A percentile compares a stretch with the other conserved stretches of the same genome.
phyloP scores from a whole-genome alignment of 495 filamentous ascomycete genomes.

The Terfezia claveryi region DNA sequence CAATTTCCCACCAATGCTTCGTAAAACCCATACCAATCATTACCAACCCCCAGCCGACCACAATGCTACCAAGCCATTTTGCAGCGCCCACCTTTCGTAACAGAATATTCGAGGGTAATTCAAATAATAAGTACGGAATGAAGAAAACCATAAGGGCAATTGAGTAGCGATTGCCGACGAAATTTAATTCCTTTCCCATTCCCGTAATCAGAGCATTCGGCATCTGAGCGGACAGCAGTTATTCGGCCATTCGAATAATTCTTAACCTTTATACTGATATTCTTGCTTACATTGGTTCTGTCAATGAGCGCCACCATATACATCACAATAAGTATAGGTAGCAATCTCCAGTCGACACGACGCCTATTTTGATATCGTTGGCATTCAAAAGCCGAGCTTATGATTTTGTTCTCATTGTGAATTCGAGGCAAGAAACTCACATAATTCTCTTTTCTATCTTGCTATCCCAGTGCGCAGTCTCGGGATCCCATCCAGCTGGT shows the following conservation, averaged over 20 bases:
- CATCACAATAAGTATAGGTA: constrained; percentile 13
- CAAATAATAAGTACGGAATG: constrained; percentile 30
- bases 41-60: constrained; percentile 36
- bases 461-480: not conserved
- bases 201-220: constrained; percentile 37
- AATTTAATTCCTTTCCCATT: constrained; percentile 25
- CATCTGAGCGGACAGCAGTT: constrained; percentile 19
- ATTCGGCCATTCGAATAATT: not conserved
- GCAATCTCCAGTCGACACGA: constrained; percentile 12
- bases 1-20: constrained; percentile 34
- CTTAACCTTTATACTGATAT: not conserved
- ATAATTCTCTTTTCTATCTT: not conserved
- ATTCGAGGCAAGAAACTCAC: not conserved
- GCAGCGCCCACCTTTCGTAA: constrained; percentile 40
- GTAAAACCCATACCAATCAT: constrained; percentile 56
- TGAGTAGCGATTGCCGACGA: constrained; percentile 13
- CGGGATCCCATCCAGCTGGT: not conserved
- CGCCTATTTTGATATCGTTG: constrained; percentile 2
- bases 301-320: constrained; percentile 15
- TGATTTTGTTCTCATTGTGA: too few species aligned
- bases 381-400: not conserved
- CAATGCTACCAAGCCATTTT: constrained; percentile 48
- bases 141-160: constrained; percentile 24
- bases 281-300: constrained; percentile 9
- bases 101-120: constrained; percentile 48